Evolutionary conservation across 495 filamentous ascomycete species (phyloP).

Genomic region (Xylaria grammica): DNA sequence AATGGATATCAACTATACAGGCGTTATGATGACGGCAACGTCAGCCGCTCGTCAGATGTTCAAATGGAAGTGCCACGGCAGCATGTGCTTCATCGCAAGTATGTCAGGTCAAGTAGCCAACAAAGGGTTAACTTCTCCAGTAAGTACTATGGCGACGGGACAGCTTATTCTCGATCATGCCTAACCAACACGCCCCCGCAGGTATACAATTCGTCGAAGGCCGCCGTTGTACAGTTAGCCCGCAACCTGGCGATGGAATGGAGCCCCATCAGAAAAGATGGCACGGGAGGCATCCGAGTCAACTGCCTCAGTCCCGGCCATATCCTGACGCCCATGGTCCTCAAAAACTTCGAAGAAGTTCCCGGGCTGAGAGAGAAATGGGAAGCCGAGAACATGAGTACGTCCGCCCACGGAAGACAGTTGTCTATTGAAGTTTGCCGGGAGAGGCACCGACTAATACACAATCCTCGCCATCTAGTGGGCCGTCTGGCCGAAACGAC

Average conservation of each 20-base stretch:
- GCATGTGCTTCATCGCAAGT: slow-evolving; percentile 73
- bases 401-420: background rate
- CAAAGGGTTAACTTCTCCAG: slow-evolving; percentile 67
- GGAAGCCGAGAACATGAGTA: slow-evolving; percentile 70
- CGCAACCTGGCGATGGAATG: slow-evolving; percentile 75
- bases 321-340: slow-evolving; percentile 75
- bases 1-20: slow-evolving; percentile 78
- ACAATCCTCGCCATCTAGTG: slow-evolving; percentile 37
- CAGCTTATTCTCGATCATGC: too few species aligned
- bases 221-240: slow-evolving; percentile 68
- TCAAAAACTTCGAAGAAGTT: slow-evolving; percentile 67
- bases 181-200: slow-evolving; percentile 3
- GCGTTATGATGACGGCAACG: slow-evolving; percentile 76
- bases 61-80: slow-evolving; percentile 70
- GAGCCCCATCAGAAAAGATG: slow-evolving; percentile 52
- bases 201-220: slow-evolving; percentile 73
- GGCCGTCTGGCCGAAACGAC: slow-evolving; percentile 64
- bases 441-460: slow-evolving; percentile 7
- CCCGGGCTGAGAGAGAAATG: slow-evolving; percentile 64
- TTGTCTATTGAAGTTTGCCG: background rate
- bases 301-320: slow-evolving; percentile 73
- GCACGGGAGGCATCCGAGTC: slow-evolving; percentile 65
- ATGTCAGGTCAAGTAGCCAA: slow-evolving; percentile 79
- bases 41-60: slow-evolving; percentile 78
- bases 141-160: slow-evolving; percentile 11